Percentiles rank a stretch among this genome's conserved stretches.
Evolutionary conservation across 1,139 yeast species (phyloP).

Genomic region (Magnusiomyces magnusii): DNA sequence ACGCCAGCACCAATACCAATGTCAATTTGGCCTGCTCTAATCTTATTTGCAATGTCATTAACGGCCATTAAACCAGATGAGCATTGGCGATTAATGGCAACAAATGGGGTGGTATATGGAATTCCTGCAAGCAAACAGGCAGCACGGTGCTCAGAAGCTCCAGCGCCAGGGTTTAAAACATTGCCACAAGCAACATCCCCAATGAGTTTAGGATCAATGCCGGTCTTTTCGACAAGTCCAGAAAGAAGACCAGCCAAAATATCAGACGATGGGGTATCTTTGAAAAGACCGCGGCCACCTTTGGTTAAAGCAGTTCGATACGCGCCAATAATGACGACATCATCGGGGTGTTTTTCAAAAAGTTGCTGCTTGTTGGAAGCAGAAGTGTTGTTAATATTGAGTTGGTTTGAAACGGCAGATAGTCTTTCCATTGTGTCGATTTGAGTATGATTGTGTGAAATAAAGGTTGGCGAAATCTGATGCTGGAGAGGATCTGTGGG

Average conservation of each 20-base stretch:
- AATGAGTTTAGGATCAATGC: constrained; percentile 56
- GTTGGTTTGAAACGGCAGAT: constrained; percentile 28
- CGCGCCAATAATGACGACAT: constrained; percentile 80
- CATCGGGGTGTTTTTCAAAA: constrained; percentile 64
- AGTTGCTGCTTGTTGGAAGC: constrained; percentile 30
- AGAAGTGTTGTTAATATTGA: constrained; percentile 30
- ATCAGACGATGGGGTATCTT: constrained; percentile 70
- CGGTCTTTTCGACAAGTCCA: constrained; percentile 50
- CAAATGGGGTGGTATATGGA: constrained; percentile 63
- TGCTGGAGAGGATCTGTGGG: too few relatives aligned
- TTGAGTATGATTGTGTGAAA: too few relatives aligned
- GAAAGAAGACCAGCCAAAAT: constrained; percentile 55
- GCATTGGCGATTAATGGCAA: constrained; percentile 88
- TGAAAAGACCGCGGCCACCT: constrained; percentile 78
- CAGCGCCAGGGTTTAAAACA: constrained; percentile 84
- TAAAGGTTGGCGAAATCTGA: too few relatives aligned
- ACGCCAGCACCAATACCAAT: constrained; percentile 90
- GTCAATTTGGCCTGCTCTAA: constrained; percentile 77
- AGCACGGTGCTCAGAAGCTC: constrained; percentile 84
- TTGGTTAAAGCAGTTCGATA: constrained; percentile 84
- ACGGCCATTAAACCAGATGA: constrained; percentile 91
- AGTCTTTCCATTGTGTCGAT: constrained; percentile 34
- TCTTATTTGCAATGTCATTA: constrained; percentile 83
- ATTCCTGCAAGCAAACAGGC: constrained; percentile 70
- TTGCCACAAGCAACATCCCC: constrained; percentile 87